Base-by-base conservation (phyloP, 768 basidiomycete species). In the Suillus alpinus region DNA sequence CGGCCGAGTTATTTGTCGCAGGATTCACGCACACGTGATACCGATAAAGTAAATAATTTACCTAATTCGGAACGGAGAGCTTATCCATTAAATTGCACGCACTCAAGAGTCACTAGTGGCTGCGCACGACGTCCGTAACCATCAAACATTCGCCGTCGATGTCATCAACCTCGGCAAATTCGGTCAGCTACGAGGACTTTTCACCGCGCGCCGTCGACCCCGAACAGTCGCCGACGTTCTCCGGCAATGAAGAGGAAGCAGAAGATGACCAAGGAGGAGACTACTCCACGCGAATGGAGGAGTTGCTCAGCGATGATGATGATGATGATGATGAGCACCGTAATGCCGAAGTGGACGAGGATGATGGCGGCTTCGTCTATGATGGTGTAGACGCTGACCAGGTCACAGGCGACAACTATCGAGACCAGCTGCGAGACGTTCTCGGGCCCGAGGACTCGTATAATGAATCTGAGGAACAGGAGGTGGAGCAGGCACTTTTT, bases 301-400 rank as follows among this genome's bases (percentile, higher is more conserved):
- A 91, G 66, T 76, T 89, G 18, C 80, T 89, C 65, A 80, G 77
- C 59, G 63, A 62, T 14, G 16, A 14, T 29, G 26, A 49, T 12
- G 71, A 71, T 14, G 67, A 49, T 12, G 71, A 71, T 14, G 67
- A 68, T 5, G 70, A 67, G 26, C 74, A 71, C 18, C 77, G 78
- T 4, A 51, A 20, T 3, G 52, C 14, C n/a, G 79, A 82, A 4
- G 80, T 73, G 13, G 80, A 78, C 0, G 85, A 82, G 10, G 83
- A 83, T 7, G 85, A 83, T 12, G 87, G 83, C 34, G 85, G 76
- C 0, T 94, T 94, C 65, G 62, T 92, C 32, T 95, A 94, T 68
- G 79, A 80, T 32, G 92, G 91, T 32, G 76, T 85, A 23, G 91
- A 94, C 66, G 82, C 86, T 5, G 73, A 71, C 39, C 67, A 75